Conservation (phyloP, 768 basidiomycete genomes). For the Lactarius deliciosus region DNA sequence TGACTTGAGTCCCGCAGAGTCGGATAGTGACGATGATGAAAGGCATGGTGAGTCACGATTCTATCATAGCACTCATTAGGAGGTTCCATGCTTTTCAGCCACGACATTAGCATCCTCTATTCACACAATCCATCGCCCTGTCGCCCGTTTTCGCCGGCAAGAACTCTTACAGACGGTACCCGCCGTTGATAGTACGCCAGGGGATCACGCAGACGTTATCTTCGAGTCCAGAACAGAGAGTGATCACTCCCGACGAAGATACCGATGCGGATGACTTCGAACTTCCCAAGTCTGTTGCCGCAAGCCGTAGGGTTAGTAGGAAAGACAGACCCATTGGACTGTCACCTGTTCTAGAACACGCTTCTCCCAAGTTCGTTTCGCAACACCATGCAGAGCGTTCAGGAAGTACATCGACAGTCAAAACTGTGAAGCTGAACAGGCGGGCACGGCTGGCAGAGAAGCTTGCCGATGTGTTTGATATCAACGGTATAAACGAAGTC, state of each 20-base stretch:
- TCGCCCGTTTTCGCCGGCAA: slow-evolving; percentile 61
- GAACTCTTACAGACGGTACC: slow-evolving; percentile 31
- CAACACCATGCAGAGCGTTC: slow-evolving; percentile 28
- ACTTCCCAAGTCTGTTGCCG: slow-evolving; percentile 20
- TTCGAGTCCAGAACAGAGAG: slow-evolving; percentile 13
- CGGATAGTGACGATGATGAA: slow-evolving; percentile 69
- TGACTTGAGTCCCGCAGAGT: slow-evolving; percentile 43
- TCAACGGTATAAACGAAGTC: slow-evolving; percentile 81
- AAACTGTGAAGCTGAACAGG: slow-evolving; percentile 68
- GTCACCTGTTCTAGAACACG: slow-evolving; percentile 21
- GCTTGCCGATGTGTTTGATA: slow-evolving; percentile 82
- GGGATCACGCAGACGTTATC: slow-evolving; percentile 8
- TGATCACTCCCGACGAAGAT: slow-evolving; percentile 26
- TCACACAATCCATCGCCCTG: slow-evolving; percentile 81
- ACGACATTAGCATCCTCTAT: slow-evolving; percentile 74
- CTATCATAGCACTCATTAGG: not conserved
- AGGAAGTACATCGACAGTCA: slow-evolving; percentile 61
- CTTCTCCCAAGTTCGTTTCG: slow-evolving; percentile 20
- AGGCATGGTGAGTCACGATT: slow-evolving; percentile 34
- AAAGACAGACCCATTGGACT: slow-evolving; percentile 18
- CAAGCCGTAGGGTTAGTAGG: slow-evolving; percentile 13
- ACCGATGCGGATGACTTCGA: slow-evolving; percentile 31
- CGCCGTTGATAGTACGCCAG: slow-evolving; percentile 29
- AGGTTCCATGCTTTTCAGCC: slow-evolving; percentile 36
- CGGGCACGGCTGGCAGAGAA: slow-evolving; percentile 81